Percentiles rank a stretch among this genome's conserved stretches.
These are phyloP conservation scores for Mycena vulgaris DNA, from an alignment of 768 basidiomycete species.

Conservation along the genomic window DNA sequence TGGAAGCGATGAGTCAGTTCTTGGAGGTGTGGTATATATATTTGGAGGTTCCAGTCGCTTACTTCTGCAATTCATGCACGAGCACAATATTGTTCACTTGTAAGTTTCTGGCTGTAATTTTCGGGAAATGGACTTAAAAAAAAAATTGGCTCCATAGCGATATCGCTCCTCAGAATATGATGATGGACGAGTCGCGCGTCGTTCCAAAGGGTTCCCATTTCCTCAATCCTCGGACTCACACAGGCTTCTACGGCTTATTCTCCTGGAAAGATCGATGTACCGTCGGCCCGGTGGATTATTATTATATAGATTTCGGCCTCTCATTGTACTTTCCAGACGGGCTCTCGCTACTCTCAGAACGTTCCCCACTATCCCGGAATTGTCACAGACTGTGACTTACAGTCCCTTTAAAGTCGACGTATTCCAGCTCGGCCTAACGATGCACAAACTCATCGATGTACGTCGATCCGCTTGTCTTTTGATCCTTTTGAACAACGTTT, in stretches of 20 bases:
- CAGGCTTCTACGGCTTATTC: slow-evolving; percentile 2
- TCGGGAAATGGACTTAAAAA: no score
- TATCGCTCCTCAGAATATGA: slow-evolving; percentile 25
- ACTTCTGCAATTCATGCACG: slow-evolving; percentile 31
- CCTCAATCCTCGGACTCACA: not conserved
- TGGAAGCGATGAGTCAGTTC: slow-evolving; percentile 35
- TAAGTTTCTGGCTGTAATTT: not conserved
- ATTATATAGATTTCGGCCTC: slow-evolving; percentile 34
- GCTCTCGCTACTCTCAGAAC: not conserved
- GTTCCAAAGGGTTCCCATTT: slow-evolving; percentile 30
- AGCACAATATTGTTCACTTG: slow-evolving; percentile 25
- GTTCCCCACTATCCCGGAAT: no score
- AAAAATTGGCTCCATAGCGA: slow-evolving; percentile 2
- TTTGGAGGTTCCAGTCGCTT: not conserved
- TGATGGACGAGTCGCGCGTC: slow-evolving; percentile 31
- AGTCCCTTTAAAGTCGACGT: slow-evolving; percentile 29
- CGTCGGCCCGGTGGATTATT: slow-evolving; percentile 25
- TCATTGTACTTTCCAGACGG: slow-evolving; percentile 20
- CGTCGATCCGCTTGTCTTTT: not conserved
- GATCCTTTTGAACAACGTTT: not conserved
- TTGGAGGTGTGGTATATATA: slow-evolving; percentile 4
- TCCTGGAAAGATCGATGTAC: slow-evolving; percentile 19
- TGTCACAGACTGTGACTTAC: slow-evolving; percentile 22
- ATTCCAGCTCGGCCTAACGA: slow-evolving; percentile 22
- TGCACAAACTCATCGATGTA: slow-evolving; percentile 16